phyloP scores from a whole-genome alignment of 2,329 filamentous ascomycete species.

The Cordyceps militaris region DNA sequence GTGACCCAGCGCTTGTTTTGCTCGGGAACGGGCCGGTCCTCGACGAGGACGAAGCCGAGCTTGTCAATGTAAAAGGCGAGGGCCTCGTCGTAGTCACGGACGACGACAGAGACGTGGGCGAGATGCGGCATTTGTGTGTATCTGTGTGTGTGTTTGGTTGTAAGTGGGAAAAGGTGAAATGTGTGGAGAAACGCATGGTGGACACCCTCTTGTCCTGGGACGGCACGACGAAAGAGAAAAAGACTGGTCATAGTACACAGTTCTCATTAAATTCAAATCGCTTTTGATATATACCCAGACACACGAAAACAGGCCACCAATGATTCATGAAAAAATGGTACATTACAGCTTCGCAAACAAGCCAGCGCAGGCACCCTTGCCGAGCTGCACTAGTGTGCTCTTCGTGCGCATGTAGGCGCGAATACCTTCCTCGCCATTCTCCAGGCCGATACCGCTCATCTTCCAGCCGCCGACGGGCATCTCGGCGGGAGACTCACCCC shows the following conservation, averaged over 20 bases:
- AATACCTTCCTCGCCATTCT: conserved; percentile 75
- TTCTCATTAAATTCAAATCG: background rate
- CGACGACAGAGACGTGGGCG: conserved; percentile 14
- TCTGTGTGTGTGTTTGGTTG: background rate
- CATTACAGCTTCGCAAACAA: conserved; percentile 63
- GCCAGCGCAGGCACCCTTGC: conserved; percentile 50
- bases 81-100: conserved; percentile 16
- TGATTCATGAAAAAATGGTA: background rate
- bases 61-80: conserved; percentile 15
- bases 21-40: conserved; percentile 12
- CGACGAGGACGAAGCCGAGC: conserved; percentile 16
- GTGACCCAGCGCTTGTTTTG: conserved; percentile 15
- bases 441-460: conserved; percentile 77
- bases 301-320: background rate
- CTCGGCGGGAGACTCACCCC: conserved; percentile 87
- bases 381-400: conserved; percentile 80
- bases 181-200: background rate
- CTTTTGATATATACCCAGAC: background rate
- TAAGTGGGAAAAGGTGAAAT: background rate
- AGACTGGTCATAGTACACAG: background rate
- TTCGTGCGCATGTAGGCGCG: conserved; percentile 81
- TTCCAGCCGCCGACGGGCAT: conserved; percentile 95
- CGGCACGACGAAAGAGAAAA: background rate
- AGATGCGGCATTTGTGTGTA: conserved; percentile 13
- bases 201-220: background rate